phyloP scores from a whole-genome alignment of 129 eudicot genomes.

The Dittrichia graveolens region DNA sequence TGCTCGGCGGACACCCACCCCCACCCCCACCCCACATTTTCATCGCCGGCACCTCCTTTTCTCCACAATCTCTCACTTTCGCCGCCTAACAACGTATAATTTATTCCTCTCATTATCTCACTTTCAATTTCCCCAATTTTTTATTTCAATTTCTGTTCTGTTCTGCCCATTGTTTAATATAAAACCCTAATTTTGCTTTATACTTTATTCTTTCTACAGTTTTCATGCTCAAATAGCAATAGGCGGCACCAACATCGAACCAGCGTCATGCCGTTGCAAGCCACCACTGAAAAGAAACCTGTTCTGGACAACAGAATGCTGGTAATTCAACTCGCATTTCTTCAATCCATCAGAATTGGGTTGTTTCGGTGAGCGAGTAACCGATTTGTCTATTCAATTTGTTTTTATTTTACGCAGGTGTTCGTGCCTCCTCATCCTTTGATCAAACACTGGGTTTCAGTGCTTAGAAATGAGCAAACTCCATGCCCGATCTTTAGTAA shows the following conservation, averaged over 20 bases:
- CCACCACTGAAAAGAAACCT: slow-evolving; percentile 43
- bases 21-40: slow-evolving; percentile 12
- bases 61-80: slow-evolving; percentile 23
- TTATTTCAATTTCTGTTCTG: not conserved
- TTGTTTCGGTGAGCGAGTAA: not conserved
- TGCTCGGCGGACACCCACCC: slow-evolving; percentile 8
- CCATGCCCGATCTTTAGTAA: slow-evolving; percentile 85
- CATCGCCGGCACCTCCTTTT: slow-evolving; percentile 33
- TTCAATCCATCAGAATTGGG: not conserved
- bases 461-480: slow-evolving; percentile 90
- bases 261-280: slow-evolving; percentile 36
- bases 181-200: slow-evolving; percentile 21
- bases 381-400: not conserved
- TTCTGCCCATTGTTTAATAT: not conserved
- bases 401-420: slow-evolving; percentile 42
- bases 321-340: slow-evolving; percentile 27
- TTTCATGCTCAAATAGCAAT: slow-evolving; percentile 24
- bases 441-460: slow-evolving; percentile 98
- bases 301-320: slow-evolving; percentile 47
- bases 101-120: not conserved
- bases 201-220: slow-evolving; percentile 22
- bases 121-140: slow-evolving; percentile 15
- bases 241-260: slow-evolving; percentile 18
- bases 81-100: not conserved
- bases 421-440: slow-evolving; percentile 96